phyloP scores from a whole-genome alignment of 768 basidiomycete species.

The Fomitopsis serialis region DNA sequence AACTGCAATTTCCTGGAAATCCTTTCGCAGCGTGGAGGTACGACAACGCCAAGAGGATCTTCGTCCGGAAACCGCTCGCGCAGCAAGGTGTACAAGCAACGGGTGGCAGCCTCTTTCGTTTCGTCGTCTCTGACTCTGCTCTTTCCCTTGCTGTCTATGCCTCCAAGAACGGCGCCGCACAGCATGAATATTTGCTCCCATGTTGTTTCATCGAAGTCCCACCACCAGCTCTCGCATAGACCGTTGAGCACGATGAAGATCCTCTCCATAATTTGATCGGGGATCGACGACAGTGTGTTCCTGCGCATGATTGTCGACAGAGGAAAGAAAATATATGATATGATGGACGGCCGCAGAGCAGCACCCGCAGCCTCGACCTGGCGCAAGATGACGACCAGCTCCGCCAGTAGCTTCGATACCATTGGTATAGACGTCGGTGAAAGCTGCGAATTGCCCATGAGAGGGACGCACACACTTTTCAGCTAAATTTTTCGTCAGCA shows the following conservation, averaged over 20 bases:
- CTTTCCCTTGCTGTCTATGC: slow-evolving; percentile 64
- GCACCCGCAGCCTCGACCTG: slow-evolving; percentile 32
- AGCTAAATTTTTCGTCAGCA: slow-evolving; percentile 21
- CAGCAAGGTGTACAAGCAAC: slow-evolving; percentile 61
- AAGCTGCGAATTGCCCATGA: slow-evolving; percentile 67
- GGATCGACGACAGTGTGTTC: slow-evolving; percentile 61
- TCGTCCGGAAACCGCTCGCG: slow-evolving; percentile 42
- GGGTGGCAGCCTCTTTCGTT: slow-evolving; percentile 68
- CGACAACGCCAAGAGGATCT: slow-evolving; percentile 19
- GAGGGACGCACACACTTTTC: slow-evolving; percentile 76
- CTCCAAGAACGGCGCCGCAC: slow-evolving; percentile 58
- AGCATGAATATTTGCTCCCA: slow-evolving; percentile 89
- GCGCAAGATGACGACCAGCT: slow-evolving; percentile 45
- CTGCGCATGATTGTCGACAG: slow-evolving; percentile 79
- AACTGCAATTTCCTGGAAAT: slow-evolving; percentile 34
- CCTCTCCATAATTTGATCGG: slow-evolving; percentile 76
- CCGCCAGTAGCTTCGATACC: slow-evolving; percentile 46
- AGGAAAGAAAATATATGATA: slow-evolving; percentile 86
- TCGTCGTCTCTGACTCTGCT: slow-evolving; percentile 72
- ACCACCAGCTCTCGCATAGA: slow-evolving; percentile 80
- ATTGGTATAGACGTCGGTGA: slow-evolving; percentile 45
- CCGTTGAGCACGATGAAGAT: slow-evolving; percentile 52
- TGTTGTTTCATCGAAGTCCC: slow-evolving; percentile 60
- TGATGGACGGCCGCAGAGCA: slow-evolving; percentile 49
- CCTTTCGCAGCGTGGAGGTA: slow-evolving; percentile 13